Evolutionary conservation across 2,329 filamentous ascomycete genomes (phyloP).

Genomic region (Fusarium euwallaceae): DNA sequence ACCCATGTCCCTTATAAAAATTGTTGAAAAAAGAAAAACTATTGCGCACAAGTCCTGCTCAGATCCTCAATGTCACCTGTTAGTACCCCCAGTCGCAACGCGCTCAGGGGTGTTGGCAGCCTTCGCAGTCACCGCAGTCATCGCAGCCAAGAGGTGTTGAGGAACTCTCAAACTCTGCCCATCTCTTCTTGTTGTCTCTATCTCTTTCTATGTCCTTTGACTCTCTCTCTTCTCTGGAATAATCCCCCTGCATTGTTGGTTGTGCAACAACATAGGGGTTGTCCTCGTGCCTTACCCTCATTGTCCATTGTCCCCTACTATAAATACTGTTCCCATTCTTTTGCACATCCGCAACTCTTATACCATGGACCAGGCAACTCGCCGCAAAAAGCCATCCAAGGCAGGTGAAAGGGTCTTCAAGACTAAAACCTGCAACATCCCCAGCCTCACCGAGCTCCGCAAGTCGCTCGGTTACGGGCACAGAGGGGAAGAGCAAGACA

Average conservation of each 20-base stretch:
- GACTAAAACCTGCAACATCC: conserved; percentile 20
- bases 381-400: neutral
- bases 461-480: conserved; percentile 33
- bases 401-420: conserved; percentile 9
- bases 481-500: conserved; percentile 15
- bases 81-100: neutral
- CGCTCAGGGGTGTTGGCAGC: neutral
- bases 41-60: neutral
- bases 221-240: neutral
- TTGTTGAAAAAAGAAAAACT: neutral
- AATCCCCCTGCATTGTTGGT: neutral
- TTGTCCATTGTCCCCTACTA: neutral
- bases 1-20: neutral
- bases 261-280: neutral
- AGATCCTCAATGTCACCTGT: neutral
- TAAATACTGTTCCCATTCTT: neutral
- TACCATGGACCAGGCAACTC: conserved; percentile 8
- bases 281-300: neutral
- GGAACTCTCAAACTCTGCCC: neutral
- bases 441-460: conserved; percentile 33
- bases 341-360: neutral
- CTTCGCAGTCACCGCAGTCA: neutral
- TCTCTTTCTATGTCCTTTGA: neutral
- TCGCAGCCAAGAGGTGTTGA: neutral
- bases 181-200: neutral